Conservation (phyloP, 305 asterid species). For the Plantago lanceolata region DNA sequence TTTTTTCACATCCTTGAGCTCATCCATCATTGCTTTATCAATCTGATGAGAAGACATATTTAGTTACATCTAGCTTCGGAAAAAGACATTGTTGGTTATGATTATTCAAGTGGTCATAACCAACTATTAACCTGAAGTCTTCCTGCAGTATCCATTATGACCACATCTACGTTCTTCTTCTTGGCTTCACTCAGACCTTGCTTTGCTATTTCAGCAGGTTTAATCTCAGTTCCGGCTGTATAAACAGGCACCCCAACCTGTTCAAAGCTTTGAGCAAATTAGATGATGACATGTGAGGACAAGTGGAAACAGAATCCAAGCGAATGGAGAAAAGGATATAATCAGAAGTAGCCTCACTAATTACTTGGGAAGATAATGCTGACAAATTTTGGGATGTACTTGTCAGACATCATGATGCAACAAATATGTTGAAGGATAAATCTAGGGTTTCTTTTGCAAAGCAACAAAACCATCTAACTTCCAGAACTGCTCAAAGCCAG, state of each 20-base stretch:
- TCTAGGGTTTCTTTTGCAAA: slow-evolving; percentile 9
- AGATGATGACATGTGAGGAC: slow-evolving; percentile 16
- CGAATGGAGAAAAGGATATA: neutral
- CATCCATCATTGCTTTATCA: slow-evolving; percentile 94
- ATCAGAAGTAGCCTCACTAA: neutral
- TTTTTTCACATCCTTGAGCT: slow-evolving; percentile 82
- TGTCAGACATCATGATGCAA: neutral
- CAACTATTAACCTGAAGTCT: slow-evolving; percentile 72
- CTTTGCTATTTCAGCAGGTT: slow-evolving; percentile 92
- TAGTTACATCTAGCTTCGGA: slow-evolving; percentile 15
- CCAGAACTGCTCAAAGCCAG: slow-evolving; percentile 12
- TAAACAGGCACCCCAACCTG: slow-evolving; percentile 97
- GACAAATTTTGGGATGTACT: neutral
- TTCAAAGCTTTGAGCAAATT: slow-evolving; percentile 30
- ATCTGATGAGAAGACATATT: slow-evolving; percentile 46
- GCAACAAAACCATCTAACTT: slow-evolving; percentile 4
- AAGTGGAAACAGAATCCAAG: neutral
- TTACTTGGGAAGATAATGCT: neutral
- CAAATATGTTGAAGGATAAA: neutral
- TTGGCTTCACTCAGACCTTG: slow-evolving; percentile 85
- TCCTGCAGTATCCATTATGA: slow-evolving; percentile 99
- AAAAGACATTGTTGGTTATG: slow-evolving; percentile 9
- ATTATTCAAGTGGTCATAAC: slow-evolving; percentile 22
- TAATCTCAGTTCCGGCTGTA: slow-evolving; percentile 76
- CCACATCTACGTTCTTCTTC: slow-evolving; percentile 77